Base-by-base conservation (phyloP, 805 yeast species). In the Barnettozyma populi region DNA sequence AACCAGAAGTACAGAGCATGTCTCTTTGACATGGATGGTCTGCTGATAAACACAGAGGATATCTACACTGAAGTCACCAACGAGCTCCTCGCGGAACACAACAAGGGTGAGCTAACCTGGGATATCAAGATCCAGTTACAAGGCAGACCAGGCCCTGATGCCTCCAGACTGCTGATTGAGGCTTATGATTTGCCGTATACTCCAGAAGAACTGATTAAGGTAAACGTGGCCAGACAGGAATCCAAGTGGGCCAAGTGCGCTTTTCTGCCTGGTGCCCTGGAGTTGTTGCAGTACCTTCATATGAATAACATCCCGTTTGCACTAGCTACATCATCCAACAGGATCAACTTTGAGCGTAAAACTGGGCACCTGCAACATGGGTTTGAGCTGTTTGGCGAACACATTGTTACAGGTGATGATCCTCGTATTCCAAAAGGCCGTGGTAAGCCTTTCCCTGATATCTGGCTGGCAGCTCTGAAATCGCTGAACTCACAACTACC, bases 401-500 rank as follows among this genome's bases (percentile, higher is more conserved):
- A 83, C 53, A 72, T 86, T 19, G 85, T 92, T 32, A 84, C 92
- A 1, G 98, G 98, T 6, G 99, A 94, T 68, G 94, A 94, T 61
- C 70, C 79, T 32, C 76, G 95, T 39, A 80, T 94, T 48, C 86
- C 92, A 2, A 72, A 70, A 14, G 98, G 97, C 4, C 76, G 83
- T 52, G 98, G 99, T 6, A 94, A 94, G 64, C 99, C 99, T 13
- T 72, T 73, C 50, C 99, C 99, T 2, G 95, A 90, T 63, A 90
- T 94, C 53, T 94, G 96, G 95, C 78, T 79, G 53, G 74, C 82
- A 4, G 96, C 97, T 39, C 74, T 94, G 51, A 78, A 72, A 18
- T 75, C 83, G 13, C 57, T 94, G 46, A 94, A 94, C 63, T 77
- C 78, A 39, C 73, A 82, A 44, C 57, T 61, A 11, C 57, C 62